These are phyloP conservation scores for Grammothele lineata DNA, from an alignment of 768 basidiomycete species.

Conservation along the genomic window DNA sequence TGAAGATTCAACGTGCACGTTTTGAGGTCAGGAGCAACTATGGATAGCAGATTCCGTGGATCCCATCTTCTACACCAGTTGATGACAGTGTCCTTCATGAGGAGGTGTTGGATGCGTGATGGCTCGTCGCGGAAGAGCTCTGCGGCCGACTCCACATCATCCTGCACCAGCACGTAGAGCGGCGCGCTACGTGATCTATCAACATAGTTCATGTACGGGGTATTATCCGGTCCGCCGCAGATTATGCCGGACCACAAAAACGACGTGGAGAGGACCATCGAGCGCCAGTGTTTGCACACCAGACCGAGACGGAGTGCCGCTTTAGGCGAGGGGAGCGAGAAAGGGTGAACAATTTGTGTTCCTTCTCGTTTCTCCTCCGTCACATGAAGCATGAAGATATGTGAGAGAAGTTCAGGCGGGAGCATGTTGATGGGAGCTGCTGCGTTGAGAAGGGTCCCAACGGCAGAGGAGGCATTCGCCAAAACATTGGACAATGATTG, in stretches of 20 bases:
- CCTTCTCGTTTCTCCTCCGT: too few relatives aligned
- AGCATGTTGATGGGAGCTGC: too few relatives aligned
- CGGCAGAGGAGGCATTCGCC: too few relatives aligned
- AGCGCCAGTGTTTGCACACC: constrained; percentile 1
- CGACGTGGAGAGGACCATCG: background rate
- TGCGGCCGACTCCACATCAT: background rate
- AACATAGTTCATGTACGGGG: background rate
- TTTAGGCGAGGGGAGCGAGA: background rate
- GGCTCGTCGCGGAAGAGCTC: background rate
- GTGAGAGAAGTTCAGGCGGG: too few relatives aligned
- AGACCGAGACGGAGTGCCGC: background rate
- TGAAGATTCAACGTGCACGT: background rate
- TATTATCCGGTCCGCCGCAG: background rate
- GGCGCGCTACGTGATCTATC: background rate
- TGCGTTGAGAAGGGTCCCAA: too few relatives aligned
- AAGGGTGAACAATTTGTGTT: too few relatives aligned
- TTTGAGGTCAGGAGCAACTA: background rate
- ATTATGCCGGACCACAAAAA: background rate
- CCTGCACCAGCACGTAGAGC: background rate
- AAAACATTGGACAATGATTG: too few relatives aligned
- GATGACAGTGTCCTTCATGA: background rate
- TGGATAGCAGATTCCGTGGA: background rate
- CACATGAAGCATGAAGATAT: too few relatives aligned
- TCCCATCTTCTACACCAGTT: background rate
- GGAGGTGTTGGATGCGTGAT: background rate